Conservation (phyloP, 805 yeast genomes). For the Sungouiozyma ichnusensis region DNA sequence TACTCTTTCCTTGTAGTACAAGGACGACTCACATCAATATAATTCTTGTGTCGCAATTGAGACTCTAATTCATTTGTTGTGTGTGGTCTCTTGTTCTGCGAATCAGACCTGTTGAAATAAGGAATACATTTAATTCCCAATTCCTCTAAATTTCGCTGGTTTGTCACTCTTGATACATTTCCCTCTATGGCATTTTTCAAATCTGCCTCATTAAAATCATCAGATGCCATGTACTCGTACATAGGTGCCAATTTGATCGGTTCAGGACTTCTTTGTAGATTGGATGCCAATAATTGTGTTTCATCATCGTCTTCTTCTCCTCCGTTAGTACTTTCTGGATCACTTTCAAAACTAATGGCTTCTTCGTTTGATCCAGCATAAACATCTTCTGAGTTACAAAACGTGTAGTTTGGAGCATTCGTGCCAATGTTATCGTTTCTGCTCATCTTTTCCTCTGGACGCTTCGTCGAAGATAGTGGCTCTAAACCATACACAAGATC, state of each 20-base stretch:
- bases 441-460: too few relatives aligned
- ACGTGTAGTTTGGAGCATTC: background rate
- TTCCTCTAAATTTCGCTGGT: background rate
- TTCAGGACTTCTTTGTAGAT: background rate
- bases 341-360: background rate
- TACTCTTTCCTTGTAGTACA: conserved; percentile 2
- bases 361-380: background rate
- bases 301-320: background rate
- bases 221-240: background rate
- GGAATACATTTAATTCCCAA: background rate
- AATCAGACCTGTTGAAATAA: background rate
- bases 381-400: background rate
- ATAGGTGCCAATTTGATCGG: background rate
- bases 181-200: background rate
- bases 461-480: background rate
- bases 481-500: background rate
- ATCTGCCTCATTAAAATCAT: background rate
- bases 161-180: background rate
- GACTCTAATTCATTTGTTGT: conserved; percentile 13
- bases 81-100: conserved; percentile 6
- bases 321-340: background rate
- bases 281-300: background rate
- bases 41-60: conserved; percentile 1
- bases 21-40: background rate
- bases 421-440: background rate